Conservation (phyloP, 129 eudicot genomes). For the Dittrichia graveolens region DNA sequence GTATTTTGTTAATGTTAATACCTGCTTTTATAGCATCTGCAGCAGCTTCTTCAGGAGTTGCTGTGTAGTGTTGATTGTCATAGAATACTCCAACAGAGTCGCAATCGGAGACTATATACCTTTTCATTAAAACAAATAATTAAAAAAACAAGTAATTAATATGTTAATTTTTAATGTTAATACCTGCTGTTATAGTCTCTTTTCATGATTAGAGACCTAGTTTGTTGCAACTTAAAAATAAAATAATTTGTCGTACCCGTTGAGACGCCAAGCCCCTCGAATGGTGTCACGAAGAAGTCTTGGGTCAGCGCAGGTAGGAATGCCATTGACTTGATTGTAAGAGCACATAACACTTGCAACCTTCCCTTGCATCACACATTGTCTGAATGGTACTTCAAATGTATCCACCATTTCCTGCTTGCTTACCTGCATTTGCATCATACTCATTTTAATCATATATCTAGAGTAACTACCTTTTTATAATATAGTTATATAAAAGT, state of each 20-base stretch:
- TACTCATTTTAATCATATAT: neutral
- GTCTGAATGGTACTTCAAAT: conserved; percentile 74
- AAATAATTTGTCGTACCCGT: conserved; percentile 45
- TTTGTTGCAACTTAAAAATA: neutral
- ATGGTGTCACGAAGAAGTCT: conserved; percentile 71
- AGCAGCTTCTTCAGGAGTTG: conserved; percentile 89
- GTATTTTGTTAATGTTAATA: neutral
- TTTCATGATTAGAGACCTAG: neutral
- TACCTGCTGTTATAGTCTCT: neutral
- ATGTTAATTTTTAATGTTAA: too few relatives aligned
- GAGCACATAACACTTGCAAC: conserved; percentile 96
- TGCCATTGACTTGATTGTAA: conserved; percentile 89
- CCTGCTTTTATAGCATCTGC: conserved; percentile 95
- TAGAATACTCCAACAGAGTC: conserved; percentile 84
- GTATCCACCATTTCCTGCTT: conserved; percentile 85
- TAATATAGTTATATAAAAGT: too few relatives aligned
- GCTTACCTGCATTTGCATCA: conserved; percentile 58
- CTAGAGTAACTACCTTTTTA: too few relatives aligned
- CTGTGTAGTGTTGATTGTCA: conserved; percentile 73
- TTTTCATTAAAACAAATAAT: neutral
- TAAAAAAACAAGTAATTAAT: neutral
- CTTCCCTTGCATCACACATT: conserved; percentile 77
- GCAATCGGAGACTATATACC: conserved; percentile 88
- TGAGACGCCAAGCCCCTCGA: conserved; percentile 73
- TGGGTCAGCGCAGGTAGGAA: conserved; percentile 93